Evolutionary conservation across 202 grass and related monocot genomes (phyloP).

Genomic region (Panicum virgatum): DNA sequence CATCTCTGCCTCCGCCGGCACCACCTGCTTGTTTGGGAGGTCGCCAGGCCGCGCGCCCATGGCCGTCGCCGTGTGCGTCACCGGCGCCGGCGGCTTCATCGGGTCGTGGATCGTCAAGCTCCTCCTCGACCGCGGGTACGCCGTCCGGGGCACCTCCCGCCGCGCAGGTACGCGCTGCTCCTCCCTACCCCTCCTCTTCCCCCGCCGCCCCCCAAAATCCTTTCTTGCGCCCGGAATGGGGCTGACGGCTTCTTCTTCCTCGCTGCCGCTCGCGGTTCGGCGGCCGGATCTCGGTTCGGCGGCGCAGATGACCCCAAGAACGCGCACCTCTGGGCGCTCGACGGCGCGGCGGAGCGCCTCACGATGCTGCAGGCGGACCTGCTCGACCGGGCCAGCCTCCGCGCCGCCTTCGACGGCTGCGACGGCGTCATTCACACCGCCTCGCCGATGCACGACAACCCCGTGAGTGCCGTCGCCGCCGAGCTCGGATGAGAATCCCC

Average conservation of each 20-base stretch:
- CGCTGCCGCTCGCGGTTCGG: background rate
- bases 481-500: background rate
- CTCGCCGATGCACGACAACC: slow-evolving; percentile 74
- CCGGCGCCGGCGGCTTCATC: slow-evolving; percentile 74
- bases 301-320: slow-evolving; percentile 79
- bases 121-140: slow-evolving; percentile 57
- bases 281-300: background rate
- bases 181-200: background rate
- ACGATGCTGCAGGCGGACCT: slow-evolving; percentile 69
- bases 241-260: background rate
- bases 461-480: slow-evolving; percentile 29
- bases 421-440: slow-evolving; percentile 91
- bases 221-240: background rate
- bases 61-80: slow-evolving; percentile 61
- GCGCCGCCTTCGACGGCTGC: slow-evolving; percentile 68
- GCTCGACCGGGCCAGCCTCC: slow-evolving; percentile 68
- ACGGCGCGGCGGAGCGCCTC: slow-evolving; percentile 70
- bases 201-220: too few species aligned
- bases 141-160: slow-evolving; percentile 65
- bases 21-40: background rate
- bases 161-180: slow-evolving; percentile 33
- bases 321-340: slow-evolving; percentile 64
- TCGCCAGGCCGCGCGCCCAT: background rate
- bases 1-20: background rate
- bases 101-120: slow-evolving; percentile 76